Evolutionary conservation across 371 early-diverging fungal species (phyloP).

Genomic region (Syncephalastrum racemosum): DNA sequence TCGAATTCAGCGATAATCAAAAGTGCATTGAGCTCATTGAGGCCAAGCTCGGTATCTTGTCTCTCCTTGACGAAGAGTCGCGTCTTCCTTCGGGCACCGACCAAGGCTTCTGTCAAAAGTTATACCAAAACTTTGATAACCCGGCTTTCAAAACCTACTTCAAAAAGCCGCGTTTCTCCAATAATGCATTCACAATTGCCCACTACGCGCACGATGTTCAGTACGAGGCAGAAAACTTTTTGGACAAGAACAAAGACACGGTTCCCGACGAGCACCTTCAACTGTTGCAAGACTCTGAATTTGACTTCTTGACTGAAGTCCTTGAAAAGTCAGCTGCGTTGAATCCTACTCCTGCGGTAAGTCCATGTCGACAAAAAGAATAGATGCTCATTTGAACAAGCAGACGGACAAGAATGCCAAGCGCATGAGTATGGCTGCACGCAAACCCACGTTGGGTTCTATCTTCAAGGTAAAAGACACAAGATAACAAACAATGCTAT

Average conservation of each 20-base stretch:
- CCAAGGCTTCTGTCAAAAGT: conserved; percentile 70
- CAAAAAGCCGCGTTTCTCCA: conserved; percentile 88
- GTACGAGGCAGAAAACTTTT: conserved; percentile 92
- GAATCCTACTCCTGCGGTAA: conserved; percentile 35
- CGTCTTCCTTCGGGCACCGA: conserved; percentile 89
- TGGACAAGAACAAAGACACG: conserved; percentile 99
- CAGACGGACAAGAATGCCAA: conserved; percentile 43
- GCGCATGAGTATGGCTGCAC: conserved; percentile 59
- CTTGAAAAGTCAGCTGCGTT: conserved; percentile 45
- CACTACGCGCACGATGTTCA: conserved; percentile 94
- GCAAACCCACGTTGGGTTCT: conserved; percentile 87
- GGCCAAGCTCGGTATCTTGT: conserved; percentile 87
- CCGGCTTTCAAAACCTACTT: conserved; percentile 74
- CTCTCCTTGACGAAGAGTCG: conserved; percentile 91
- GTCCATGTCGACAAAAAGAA: not conserved
- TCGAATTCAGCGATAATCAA: conserved; percentile 97
- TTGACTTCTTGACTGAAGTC: conserved; percentile 75
- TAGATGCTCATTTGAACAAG: not conserved
- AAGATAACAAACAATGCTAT: not conserved
- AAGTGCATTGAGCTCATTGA: conserved; percentile 98
- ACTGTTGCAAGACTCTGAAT: conserved; percentile 65
- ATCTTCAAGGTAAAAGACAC: conserved; percentile 76
- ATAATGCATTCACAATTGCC: conserved; percentile 77
- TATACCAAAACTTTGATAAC: conserved; percentile 73
- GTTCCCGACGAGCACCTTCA: conserved; percentile 89